Conservation (phyloP, 2,329 filamentous ascomycete species). For the Didymellaceae sp. region DNA sequence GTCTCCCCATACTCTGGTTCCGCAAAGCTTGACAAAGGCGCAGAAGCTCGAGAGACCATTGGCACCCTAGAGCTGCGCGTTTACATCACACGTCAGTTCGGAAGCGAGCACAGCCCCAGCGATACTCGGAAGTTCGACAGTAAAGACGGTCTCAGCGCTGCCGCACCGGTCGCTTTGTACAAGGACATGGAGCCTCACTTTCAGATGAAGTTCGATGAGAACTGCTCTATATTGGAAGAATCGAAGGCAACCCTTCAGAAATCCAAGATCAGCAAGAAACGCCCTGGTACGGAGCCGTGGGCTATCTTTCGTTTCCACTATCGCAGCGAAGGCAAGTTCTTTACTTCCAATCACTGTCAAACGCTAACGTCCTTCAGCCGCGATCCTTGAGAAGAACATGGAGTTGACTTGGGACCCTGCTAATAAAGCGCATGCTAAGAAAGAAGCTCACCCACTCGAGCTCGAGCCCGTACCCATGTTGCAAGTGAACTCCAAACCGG, state of each 20-base stretch:
- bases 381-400: slow-evolving; percentile 21
- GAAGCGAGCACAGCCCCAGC: slow-evolving; percentile 21
- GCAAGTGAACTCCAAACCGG: slow-evolving; percentile 6
- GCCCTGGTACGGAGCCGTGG: slow-evolving; percentile 48
- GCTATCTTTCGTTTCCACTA: slow-evolving; percentile 53
- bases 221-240: slow-evolving; percentile 22
- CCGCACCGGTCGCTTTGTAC: slow-evolving; percentile 10
- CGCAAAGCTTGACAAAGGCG: slow-evolving; percentile 3
- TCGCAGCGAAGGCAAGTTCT: slow-evolving; percentile 35
- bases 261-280: slow-evolving; percentile 22
- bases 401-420: slow-evolving; percentile 13
- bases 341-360: neutral
- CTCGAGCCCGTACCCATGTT: slow-evolving; percentile 28
- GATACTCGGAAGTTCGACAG: slow-evolving; percentile 22
- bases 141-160: neutral
- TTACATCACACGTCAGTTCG: slow-evolving; percentile 31
- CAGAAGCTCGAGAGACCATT: slow-evolving; percentile 25
- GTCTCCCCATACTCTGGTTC: slow-evolving; percentile 77
- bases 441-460: slow-evolving; percentile 17
- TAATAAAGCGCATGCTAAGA: slow-evolving; percentile 7
- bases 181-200: slow-evolving; percentile 28
- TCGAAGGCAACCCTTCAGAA: slow-evolving; percentile 9
- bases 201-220: slow-evolving; percentile 30
- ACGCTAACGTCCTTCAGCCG: slow-evolving; percentile 20
- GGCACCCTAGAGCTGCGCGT: slow-evolving; percentile 45